A percentile compares a stretch with the other conserved stretches of the same genome.
These are phyloP conservation scores for Pyricularia grisea DNA, from an alignment of 2,329 filamentous ascomycete genomes.

Conservation along the genomic window DNA sequence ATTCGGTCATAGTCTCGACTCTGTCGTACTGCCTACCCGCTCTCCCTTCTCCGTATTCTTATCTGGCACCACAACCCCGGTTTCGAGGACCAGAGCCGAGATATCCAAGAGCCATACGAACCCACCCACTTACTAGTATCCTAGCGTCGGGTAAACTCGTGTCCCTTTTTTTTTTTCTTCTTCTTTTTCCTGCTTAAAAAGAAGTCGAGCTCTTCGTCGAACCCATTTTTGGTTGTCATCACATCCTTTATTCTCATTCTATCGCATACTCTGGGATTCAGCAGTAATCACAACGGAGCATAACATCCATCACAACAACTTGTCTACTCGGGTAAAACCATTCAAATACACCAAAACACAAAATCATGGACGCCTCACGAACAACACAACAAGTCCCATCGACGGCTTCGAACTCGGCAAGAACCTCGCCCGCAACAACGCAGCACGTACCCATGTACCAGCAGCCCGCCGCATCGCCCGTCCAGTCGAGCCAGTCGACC, in stretches of 20 bases:
- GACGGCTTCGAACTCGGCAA: slow-evolving; percentile 14
- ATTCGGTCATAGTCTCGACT: not conserved
- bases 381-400: slow-evolving; percentile 19
- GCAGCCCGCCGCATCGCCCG: slow-evolving; percentile 17
- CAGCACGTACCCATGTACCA: slow-evolving; percentile 14
- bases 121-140: not conserved
- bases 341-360: not conserved
- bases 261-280: not conserved
- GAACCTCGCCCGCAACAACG: slow-evolving; percentile 13
- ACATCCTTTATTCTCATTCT: not conserved
- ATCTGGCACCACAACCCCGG: not conserved
- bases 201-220: not conserved
- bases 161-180: not conserved
- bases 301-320: not conserved
- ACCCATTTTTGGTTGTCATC: not conserved
- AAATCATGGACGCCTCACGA: not conserved
- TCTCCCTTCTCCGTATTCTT: not conserved
- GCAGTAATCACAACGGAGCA: not conserved
- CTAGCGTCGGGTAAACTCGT: not conserved
- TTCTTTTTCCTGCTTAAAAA: not conserved
- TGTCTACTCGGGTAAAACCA: not conserved
- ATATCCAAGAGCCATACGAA: not conserved
- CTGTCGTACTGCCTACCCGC: not conserved
- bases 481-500: slow-evolving; percentile 29
- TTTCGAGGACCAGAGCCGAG: not conserved